phyloP scores from a whole-genome alignment of 495 filamentous ascomycete genomes.

The Penicillium paxilli region DNA sequence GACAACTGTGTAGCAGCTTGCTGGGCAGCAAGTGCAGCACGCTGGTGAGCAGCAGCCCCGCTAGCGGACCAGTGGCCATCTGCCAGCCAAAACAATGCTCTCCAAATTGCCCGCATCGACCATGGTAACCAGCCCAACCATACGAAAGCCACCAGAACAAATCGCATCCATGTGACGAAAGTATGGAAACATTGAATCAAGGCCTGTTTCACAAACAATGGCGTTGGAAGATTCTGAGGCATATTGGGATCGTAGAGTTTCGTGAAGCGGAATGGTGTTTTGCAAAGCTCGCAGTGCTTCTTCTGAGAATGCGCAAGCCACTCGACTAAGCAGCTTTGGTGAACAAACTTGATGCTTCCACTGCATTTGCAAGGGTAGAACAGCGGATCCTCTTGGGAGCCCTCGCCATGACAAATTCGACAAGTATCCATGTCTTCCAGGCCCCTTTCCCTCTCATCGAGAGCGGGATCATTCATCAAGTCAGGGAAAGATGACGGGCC shows the following conservation, averaged over 20 bases:
- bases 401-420: conserved; percentile 92
- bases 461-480: conserved; percentile 67
- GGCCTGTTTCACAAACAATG: conserved; percentile 76
- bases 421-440: conserved; percentile 72
- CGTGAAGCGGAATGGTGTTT: conserved; percentile 95
- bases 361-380: conserved; percentile 99
- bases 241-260: conserved; percentile 94
- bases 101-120: conserved; percentile 88
- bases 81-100: conserved; percentile 89
- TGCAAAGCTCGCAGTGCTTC: conserved; percentile 99
- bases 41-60: conserved; percentile 25
- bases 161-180: conserved; percentile 73
- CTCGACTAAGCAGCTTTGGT: conserved; percentile 96
- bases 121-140: conserved; percentile 90
- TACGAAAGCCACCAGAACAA: conserved; percentile 75
- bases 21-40: conserved; percentile 13
- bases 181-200: conserved; percentile 68
- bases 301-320: conserved; percentile 98
- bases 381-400: conserved; percentile 76
- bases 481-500: conserved; percentile 45
- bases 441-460: conserved; percentile 42
- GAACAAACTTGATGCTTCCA: conserved; percentile 96
- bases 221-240: conserved; percentile 76
- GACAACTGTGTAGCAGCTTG: conserved; percentile 19
- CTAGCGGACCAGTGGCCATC: conserved; percentile 80